phyloP scores from a whole-genome alignment of 2,329 filamentous ascomycete genomes.

The Penicillium capsulatum region DNA sequence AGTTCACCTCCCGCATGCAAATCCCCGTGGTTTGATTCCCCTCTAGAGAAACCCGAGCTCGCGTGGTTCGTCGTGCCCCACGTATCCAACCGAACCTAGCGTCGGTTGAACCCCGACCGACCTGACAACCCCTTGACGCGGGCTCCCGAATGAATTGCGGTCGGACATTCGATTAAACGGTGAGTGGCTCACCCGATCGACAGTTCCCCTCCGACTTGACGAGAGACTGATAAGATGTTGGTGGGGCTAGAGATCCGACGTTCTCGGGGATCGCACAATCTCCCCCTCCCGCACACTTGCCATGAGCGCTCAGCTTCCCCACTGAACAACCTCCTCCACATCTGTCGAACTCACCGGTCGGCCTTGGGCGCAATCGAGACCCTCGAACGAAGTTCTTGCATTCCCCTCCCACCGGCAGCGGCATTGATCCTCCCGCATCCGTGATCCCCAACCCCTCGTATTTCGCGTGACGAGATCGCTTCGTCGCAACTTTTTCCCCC shows the following conservation, averaged over 20 bases:
- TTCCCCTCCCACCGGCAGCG: not conserved
- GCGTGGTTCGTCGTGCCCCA: conserved; percentile 16
- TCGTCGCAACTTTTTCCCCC: conserved; percentile 12
- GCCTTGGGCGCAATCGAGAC: not conserved
- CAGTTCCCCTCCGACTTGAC: not conserved
- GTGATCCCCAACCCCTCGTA: conserved; percentile 2
- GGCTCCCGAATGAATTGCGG: not conserved
- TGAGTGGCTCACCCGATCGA: conserved; percentile 3
- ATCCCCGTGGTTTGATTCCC: not conserved
- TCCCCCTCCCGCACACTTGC: conserved; percentile 29
- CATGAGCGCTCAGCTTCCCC: conserved; percentile 29
- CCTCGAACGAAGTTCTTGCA: not conserved
- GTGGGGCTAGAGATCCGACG: conserved; percentile 23
- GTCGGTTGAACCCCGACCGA: conserved; percentile 5
- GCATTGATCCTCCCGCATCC: conserved; percentile 7
- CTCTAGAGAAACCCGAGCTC: not conserved
- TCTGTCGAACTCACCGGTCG: not conserved
- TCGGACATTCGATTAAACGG: not conserved
- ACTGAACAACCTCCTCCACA: conserved; percentile 11
- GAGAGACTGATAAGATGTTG: conserved; percentile 19
- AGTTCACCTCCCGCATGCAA: not conserved
- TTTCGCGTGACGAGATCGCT: conserved; percentile 20
- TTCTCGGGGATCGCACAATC: conserved; percentile 36
- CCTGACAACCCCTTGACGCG: conserved; percentile 5
- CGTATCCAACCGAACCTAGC: conserved; percentile 21